Conservation (phyloP, 2,329 filamentous ascomycete genomes). For the Elsinoe arachidis region DNA sequence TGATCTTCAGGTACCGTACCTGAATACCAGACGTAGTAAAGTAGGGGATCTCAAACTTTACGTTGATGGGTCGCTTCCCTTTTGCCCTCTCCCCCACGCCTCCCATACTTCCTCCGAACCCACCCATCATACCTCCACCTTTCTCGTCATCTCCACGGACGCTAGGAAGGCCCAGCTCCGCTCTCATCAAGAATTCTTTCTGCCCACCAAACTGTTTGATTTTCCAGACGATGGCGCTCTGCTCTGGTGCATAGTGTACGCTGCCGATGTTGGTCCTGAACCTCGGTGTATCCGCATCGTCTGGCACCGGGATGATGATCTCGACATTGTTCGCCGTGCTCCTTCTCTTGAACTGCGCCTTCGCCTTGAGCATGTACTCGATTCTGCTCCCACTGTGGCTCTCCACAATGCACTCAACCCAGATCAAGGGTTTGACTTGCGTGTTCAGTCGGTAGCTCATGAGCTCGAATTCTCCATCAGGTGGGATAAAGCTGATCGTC, state of each 20-base stretch:
- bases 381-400: slow-evolving; percentile 91
- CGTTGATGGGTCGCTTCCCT: slow-evolving; percentile 91
- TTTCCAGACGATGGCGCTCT: slow-evolving; percentile 98
- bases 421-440: slow-evolving; percentile 95
- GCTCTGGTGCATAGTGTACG: slow-evolving; percentile 95
- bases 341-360: slow-evolving; percentile 94
- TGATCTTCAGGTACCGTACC: slow-evolving; percentile 97
- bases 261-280: slow-evolving; percentile 97
- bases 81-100: slow-evolving; percentile 81
- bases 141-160: slow-evolving; percentile 93
- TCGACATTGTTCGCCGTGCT: slow-evolving; percentile 98
- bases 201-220: slow-evolving; percentile 99
- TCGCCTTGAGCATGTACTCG: slow-evolving; percentile 98
- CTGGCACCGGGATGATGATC: slow-evolving; percentile 92
- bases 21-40: slow-evolving; percentile 99
- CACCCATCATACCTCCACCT: slow-evolving; percentile 94
- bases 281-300: slow-evolving; percentile 89
- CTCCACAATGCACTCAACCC: slow-evolving; percentile 97
- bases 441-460: slow-evolving; percentile 99
- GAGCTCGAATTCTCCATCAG: slow-evolving; percentile 96
- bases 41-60: slow-evolving; percentile 99
- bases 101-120: slow-evolving; percentile 94
- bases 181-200: slow-evolving; percentile 98
- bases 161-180: slow-evolving; percentile 85
- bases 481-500: slow-evolving; percentile 97